Conservation (phyloP, 2,329 filamentous ascomycete species). For the Parafenestella ontariensis region DNA sequence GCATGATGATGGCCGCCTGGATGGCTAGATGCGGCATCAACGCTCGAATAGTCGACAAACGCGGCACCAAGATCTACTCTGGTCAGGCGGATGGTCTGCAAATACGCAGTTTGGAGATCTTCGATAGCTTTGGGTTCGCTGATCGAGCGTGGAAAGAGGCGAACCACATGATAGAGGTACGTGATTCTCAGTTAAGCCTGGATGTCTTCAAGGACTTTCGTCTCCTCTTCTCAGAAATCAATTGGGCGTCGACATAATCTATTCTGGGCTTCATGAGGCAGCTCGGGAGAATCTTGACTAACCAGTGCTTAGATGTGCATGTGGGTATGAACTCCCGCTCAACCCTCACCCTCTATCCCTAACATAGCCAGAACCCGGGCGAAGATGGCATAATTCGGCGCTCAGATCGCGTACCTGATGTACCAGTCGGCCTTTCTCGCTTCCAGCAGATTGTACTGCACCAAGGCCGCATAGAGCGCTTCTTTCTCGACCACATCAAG, state of each 20-base stretch:
- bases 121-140: slow-evolving; percentile 70
- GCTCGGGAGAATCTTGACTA: slow-evolving; percentile 49
- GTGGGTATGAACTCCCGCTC: slow-evolving; percentile 37
- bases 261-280: slow-evolving; percentile 13
- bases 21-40: slow-evolving; percentile 51
- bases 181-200: slow-evolving; percentile 18
- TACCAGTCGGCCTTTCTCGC: slow-evolving; percentile 65
- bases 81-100: slow-evolving; percentile 54
- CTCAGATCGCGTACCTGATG: slow-evolving; percentile 68
- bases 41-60: slow-evolving; percentile 52
- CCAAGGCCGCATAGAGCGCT: slow-evolving; percentile 73
- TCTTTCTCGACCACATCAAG: slow-evolving; percentile 68
- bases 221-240: background rate
- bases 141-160: slow-evolving; percentile 70
- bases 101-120: slow-evolving; percentile 53
- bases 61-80: slow-evolving; percentile 50
- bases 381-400: slow-evolving; percentile 63
- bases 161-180: slow-evolving; percentile 72
- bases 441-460: slow-evolving; percentile 73
- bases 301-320: slow-evolving; percentile 42
- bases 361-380: slow-evolving; percentile 63
- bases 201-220: background rate
- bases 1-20: slow-evolving; percentile 52
- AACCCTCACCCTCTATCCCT: background rate
- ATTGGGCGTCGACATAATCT: background rate